Conservation (phyloP, 148 eudicot genomes). For the Cornus kousa region DNA sequence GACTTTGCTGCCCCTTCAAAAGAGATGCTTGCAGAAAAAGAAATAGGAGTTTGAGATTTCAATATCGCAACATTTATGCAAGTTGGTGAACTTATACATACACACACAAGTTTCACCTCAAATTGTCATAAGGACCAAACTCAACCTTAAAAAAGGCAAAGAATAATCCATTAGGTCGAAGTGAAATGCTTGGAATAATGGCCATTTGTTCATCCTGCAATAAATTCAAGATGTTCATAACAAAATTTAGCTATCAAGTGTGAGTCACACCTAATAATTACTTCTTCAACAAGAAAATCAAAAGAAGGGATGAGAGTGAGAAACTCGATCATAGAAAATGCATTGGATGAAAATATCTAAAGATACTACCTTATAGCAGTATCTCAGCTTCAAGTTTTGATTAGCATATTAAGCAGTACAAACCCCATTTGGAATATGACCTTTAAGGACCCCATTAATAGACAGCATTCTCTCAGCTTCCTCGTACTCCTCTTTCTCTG, state of each 20-base stretch:
- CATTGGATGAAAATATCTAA: conserved; percentile 11
- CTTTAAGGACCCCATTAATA: conserved; percentile 60
- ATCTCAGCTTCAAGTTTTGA: conserved; percentile 66
- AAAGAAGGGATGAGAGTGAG: background rate
- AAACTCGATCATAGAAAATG: no score
- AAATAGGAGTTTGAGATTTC: background rate
- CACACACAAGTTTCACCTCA: conserved; percentile 50
- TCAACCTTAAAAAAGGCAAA: conserved; percentile 83
- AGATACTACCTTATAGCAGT: conserved; percentile 72
- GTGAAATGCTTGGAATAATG: conserved; percentile 73
- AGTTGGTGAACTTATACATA: background rate
- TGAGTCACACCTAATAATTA: no score
- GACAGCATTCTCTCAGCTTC: conserved; percentile 59
- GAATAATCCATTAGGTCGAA: conserved; percentile 82
- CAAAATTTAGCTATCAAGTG: no score
- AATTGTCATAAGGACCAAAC: conserved; percentile 83
- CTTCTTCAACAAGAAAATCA: no score
- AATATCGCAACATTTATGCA: background rate
- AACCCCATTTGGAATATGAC: conserved; percentile 66
- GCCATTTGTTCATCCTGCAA: conserved; percentile 75
- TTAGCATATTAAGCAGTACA: conserved; percentile 68
- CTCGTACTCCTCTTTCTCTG: conserved; percentile 79
- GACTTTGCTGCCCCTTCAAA: background rate
- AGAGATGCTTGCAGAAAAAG: background rate
- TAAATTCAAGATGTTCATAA: background rate